These are phyloP conservation scores for Sporothrix protearum DNA, from an alignment of 2,329 filamentous ascomycete genomes.

Conservation along the genomic window DNA sequence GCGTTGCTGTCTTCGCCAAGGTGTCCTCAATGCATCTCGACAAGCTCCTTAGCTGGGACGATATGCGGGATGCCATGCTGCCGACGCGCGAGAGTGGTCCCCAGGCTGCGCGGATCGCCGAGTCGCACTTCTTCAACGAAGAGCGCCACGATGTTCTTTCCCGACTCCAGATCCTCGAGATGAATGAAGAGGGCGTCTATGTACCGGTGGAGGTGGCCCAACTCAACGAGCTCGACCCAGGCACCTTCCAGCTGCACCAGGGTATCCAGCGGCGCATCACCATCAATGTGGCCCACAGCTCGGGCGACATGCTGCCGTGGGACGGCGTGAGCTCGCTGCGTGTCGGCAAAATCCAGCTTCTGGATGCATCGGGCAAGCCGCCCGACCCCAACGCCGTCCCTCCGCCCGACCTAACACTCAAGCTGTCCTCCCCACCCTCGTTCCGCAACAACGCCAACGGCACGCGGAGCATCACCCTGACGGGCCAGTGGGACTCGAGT, in stretches of 20 bases:
- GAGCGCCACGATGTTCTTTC: conserved; percentile 92
- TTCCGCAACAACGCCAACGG: conserved; percentile 87
- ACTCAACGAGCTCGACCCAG: conserved; percentile 75
- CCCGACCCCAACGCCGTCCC: conserved; percentile 7
- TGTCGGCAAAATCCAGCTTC: conserved; percentile 74
- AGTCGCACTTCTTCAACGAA: conserved; percentile 88
- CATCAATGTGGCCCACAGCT: conserved; percentile 86
- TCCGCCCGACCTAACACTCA: conserved; percentile 66
- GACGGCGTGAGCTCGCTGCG: conserved; percentile 73
- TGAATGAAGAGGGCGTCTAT: conserved; percentile 88
- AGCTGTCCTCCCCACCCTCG: conserved; percentile 71
- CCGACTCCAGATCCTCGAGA: conserved; percentile 81
- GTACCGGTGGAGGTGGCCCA: conserved; percentile 90
- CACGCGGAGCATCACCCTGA: conserved; percentile 77
- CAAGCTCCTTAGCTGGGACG: conserved; percentile 96
- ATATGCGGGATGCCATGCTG: conserved; percentile 79
- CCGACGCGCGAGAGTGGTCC: conserved; percentile 51
- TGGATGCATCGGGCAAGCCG: conserved; percentile 75
- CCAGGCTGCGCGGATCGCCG: conserved; percentile 69
- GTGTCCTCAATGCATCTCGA: conserved; percentile 93
- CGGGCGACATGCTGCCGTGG: conserved; percentile 84
- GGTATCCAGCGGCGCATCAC: conserved; percentile 85
- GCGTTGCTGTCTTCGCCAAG: conserved; percentile 87
- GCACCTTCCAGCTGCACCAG: conserved; percentile 92
- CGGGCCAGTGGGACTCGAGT: conserved; percentile 96